A percentile compares a stretch with the other conserved stretches of the same genome.
These are phyloP conservation scores for Nemania bipapillata DNA, from an alignment of 2,329 filamentous ascomycete species.

Conservation along the genomic window DNA sequence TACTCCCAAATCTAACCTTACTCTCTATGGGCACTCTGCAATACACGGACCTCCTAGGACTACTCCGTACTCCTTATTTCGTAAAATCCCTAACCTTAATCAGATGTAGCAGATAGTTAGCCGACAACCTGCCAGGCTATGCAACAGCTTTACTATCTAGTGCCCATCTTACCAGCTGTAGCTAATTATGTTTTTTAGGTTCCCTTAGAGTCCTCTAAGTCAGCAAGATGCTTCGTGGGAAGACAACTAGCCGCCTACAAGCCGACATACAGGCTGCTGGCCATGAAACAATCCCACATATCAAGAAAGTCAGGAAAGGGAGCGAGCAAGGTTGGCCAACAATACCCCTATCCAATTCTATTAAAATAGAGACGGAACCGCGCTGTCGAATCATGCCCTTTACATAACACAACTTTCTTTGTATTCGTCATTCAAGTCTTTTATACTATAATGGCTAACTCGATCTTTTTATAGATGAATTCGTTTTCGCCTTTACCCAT, in stretches of 20 bases:
- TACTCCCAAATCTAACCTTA: too few species aligned
- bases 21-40: too few species aligned
- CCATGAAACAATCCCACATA: conserved; percentile 33
- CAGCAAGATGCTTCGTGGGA: conserved; percentile 40
- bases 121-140: neutral
- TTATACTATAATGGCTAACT: neutral
- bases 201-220: neutral
- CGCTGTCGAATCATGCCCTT: neutral
- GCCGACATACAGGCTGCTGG: conserved; percentile 43
- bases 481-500: conserved; percentile 68
- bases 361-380: neutral
- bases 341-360: neutral
- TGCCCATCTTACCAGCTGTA: neutral
- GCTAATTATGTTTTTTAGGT: neutral
- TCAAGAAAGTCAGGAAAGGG: conserved; percentile 68
- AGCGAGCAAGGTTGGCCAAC: conserved; percentile 65
- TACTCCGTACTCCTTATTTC: too few species aligned
- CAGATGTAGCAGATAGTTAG: neutral
- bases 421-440: neutral
- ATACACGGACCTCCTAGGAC: too few species aligned
- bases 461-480: conserved; percentile 61
- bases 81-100: too few species aligned
- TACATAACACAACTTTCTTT: neutral
- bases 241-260: conserved; percentile 37
- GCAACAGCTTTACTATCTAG: neutral